phyloP scores from a whole-genome alignment of 345 rosid genomes.

The Citrus cavaleriei region DNA sequence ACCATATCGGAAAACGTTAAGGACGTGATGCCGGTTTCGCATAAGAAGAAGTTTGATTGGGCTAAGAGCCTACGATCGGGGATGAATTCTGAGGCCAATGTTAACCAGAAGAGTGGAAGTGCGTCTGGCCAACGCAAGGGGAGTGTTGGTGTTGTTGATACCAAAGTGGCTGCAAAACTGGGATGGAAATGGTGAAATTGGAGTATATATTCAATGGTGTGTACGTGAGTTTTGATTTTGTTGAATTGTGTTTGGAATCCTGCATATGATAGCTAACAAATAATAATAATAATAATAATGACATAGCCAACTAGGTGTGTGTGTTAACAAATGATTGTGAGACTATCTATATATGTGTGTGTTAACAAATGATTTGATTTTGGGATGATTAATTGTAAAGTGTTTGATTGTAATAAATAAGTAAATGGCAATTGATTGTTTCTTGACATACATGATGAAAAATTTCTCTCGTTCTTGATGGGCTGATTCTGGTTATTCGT shows the following conservation, averaged over 20 bases:
- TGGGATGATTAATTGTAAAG: not conserved
- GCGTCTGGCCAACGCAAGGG: constrained; percentile 11
- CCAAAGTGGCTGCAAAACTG: constrained; percentile 20
- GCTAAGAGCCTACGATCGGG: constrained; percentile 41
- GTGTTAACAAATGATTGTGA: no score
- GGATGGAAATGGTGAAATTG: constrained; percentile 44
- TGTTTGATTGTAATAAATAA: not conserved
- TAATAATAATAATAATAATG: no score
- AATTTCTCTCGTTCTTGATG: not conserved
- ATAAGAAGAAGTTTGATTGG: constrained; percentile 43
- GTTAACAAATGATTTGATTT: no score
- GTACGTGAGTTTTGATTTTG: not conserved
- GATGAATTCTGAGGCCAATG: not conserved
- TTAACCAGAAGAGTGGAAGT: constrained; percentile 17
- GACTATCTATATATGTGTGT: no score
- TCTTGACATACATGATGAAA: not conserved
- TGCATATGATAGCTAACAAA: no score
- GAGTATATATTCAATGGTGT: not conserved
- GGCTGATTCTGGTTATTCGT: not conserved
- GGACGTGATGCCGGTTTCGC: not conserved
- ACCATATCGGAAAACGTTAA: constrained; percentile 4
- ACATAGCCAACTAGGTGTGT: no score
- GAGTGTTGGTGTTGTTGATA: not conserved
- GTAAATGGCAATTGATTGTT: not conserved
- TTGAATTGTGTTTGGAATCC: not conserved